Conservation (phyloP, 116 monocot species). For the Zostera marina region DNA sequence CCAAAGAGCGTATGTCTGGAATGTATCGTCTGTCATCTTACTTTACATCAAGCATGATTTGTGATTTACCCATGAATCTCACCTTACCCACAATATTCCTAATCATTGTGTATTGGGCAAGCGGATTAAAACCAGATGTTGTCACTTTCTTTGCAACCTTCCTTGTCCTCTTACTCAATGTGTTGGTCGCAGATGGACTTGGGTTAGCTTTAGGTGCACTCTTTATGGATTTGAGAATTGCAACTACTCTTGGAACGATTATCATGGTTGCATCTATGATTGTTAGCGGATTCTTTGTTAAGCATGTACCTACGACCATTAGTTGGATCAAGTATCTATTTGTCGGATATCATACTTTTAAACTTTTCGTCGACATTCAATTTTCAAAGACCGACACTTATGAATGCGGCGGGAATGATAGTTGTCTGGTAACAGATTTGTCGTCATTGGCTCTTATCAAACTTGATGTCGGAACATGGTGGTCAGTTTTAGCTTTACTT, state of each 20-base stretch:
- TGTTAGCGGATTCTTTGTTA: conserved; percentile 48
- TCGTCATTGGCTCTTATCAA: conserved; percentile 27
- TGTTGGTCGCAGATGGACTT: conserved; percentile 36
- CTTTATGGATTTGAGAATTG: conserved; percentile 39
- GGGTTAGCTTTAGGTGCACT: conserved; percentile 50
- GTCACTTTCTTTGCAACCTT: conserved; percentile 24
- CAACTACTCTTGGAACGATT: conserved; percentile 40
- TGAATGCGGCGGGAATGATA: conserved; percentile 8
- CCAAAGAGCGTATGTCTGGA: conserved; percentile 40
- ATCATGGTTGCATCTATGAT: conserved; percentile 39
- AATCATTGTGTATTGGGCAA: conserved; percentile 42
- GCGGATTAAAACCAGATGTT: conserved; percentile 18
- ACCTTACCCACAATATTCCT: conserved; percentile 35
- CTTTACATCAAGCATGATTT: conserved; percentile 36
- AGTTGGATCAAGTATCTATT: conserved; percentile 37
- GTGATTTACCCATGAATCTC: conserved; percentile 63
- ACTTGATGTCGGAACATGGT: conserved; percentile 7
- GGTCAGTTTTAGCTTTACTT: conserved; percentile 6
- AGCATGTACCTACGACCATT: conserved; percentile 32
- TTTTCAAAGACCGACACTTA: conserved; percentile 18
- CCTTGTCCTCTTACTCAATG: conserved; percentile 22
- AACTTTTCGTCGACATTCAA: conserved; percentile 26
- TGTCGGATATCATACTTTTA: conserved; percentile 38
- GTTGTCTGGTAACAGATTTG: conserved; percentile 23
- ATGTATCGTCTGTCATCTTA: conserved; percentile 74